phyloP scores from a whole-genome alignment of 192 early-diverging fungal species.

The Glomus cerebriforme region DNA sequence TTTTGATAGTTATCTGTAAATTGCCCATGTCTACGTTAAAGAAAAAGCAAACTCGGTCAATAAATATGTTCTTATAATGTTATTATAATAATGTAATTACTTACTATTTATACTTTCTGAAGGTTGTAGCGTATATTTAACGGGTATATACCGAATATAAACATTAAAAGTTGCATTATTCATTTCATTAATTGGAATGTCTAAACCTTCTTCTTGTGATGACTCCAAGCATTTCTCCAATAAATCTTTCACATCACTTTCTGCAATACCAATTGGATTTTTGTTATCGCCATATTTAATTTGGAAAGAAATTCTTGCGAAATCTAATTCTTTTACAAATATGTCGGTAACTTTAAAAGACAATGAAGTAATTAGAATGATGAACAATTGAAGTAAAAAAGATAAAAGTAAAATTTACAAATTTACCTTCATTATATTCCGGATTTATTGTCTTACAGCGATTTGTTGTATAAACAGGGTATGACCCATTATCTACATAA shows the following conservation, averaged over 20 bases:
- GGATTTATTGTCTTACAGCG: background rate
- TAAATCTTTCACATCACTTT: background rate
- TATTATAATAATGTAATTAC: background rate
- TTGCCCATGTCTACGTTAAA: slow-evolving; percentile 40
- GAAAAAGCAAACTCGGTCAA: background rate
- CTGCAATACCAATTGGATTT: background rate
- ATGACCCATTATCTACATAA: slow-evolving; percentile 8
- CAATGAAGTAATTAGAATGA: background rate
- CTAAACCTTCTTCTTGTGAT: no score
- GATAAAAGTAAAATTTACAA: background rate
- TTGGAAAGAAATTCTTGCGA: background rate
- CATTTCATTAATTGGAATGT: background rate
- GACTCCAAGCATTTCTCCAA: background rate
- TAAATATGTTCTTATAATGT: background rate
- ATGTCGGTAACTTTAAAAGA: background rate
- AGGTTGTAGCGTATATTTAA: slow-evolving; percentile 35
- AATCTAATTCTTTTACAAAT: background rate
- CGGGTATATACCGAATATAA: slow-evolving; percentile 27
- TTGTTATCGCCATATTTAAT: background rate
- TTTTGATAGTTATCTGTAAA: slow-evolving; percentile 33
- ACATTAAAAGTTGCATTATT: background rate
- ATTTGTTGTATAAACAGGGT: background rate
- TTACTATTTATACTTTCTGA: slow-evolving; percentile 43
- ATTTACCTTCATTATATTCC: slow-evolving; percentile 13
- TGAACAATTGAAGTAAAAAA: background rate